phyloP scores from a whole-genome alignment of 192 early-diverging fungal species.

The Helicostylum pulchrum region DNA sequence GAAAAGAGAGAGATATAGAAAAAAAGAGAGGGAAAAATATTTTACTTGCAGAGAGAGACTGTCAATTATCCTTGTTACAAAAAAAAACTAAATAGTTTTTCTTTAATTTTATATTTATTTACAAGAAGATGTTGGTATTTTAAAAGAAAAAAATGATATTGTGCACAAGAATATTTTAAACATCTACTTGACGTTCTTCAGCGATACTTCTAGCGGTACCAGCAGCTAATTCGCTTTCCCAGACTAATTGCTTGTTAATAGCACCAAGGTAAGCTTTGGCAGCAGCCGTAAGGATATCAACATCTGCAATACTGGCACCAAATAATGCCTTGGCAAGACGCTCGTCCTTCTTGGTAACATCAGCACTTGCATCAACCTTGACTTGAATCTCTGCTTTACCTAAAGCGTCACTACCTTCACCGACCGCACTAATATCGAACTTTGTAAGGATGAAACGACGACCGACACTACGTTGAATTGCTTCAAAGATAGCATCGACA shows the following conservation, averaged over 20 bases:
- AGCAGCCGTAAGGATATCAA: conserved; percentile 83
- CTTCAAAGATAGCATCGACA: conserved; percentile 84
- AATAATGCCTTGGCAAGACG: conserved; percentile 50
- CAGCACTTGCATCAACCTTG: conserved; percentile 61
- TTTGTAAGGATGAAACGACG: conserved; percentile 72
- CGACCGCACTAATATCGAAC: conserved; percentile 86
- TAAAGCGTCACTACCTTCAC: conserved; percentile 82
- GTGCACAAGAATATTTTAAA: conserved; percentile 17
- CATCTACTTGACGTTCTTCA: conserved; percentile 21
- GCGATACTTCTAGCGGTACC: conserved; percentile 23
- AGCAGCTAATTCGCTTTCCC: conserved; percentile 16
- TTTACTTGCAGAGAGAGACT: too few relatives aligned
- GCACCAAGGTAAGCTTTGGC: conserved; percentile 89
- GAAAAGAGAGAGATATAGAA: background rate
- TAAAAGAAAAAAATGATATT: too few relatives aligned
- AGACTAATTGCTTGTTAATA: conserved; percentile 64
- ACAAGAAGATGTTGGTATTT: too few relatives aligned
- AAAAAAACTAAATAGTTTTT: too few relatives aligned
- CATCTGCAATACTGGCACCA: conserved; percentile 74
- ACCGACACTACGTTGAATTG: conserved; percentile 83
- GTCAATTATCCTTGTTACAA: too few relatives aligned
- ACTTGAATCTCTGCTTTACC: conserved; percentile 63
- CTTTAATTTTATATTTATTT: too few relatives aligned
- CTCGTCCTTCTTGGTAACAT: conserved; percentile 51
- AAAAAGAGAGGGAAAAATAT: background rate